These are phyloP conservation scores for Lachancea dasiensis DNA, from an alignment of 805 yeast species.

Conservation along the genomic window DNA sequence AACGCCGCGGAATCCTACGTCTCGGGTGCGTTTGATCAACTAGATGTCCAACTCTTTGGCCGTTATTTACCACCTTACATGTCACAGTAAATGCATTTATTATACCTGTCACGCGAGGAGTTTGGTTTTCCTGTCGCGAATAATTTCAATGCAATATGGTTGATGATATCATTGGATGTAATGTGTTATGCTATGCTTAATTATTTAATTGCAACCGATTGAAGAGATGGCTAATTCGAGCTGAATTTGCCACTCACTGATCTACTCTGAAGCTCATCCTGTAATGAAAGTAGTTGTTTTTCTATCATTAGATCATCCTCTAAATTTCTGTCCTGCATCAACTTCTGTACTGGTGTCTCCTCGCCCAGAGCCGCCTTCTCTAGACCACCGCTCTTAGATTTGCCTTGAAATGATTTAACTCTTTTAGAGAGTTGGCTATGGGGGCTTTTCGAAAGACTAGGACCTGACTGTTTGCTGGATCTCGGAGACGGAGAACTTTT, in stretches of 20 bases:
- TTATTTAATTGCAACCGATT: too few species aligned
- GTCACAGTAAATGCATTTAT: constrained; percentile 38
- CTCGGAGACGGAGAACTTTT: constrained; percentile 8
- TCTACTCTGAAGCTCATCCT: constrained; percentile 9
- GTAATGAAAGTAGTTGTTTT: constrained; percentile 8
- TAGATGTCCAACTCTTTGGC: constrained; percentile 83
- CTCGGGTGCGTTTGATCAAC: constrained; percentile 79
- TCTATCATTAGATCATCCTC: constrained; percentile 9
- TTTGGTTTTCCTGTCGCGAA: background rate
- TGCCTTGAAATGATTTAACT: constrained; percentile 1
- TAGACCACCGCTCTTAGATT: constrained; percentile 1
- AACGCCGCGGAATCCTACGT: constrained; percentile 39
- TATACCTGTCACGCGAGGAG: too few species aligned
- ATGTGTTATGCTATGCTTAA: too few species aligned
- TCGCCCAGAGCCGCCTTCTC: background rate
- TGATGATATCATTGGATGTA: too few species aligned
- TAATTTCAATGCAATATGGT: background rate
- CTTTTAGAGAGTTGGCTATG: constrained; percentile 5
- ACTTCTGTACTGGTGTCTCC: constrained; percentile 7
- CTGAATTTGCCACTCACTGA: constrained; percentile 5
- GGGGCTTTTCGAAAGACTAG: constrained; percentile 1
- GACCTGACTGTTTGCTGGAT: constrained; percentile 2
- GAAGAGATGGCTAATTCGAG: background rate
- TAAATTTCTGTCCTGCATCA: constrained; percentile 10
- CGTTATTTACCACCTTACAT: constrained; percentile 78